Evolutionary conservation across 768 basidiomycete species (phyloP).

Genomic region (Atractiella rhizophila): DNA sequence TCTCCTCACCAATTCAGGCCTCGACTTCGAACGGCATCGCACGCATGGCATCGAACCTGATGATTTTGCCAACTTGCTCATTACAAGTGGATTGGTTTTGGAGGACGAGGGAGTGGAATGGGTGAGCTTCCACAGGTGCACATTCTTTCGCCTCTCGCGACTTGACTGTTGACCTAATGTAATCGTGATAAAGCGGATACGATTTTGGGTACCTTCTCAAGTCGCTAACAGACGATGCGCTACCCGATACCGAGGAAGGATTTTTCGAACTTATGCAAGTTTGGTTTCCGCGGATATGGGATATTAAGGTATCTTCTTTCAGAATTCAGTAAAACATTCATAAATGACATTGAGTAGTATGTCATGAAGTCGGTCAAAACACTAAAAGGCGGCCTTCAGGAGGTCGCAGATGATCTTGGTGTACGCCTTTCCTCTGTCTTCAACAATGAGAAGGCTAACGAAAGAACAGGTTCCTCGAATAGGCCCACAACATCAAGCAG

Average conservation of each 20-base stretch:
- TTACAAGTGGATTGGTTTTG: constrained; percentile 81
- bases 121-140: constrained; percentile 94
- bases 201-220: constrained; percentile 98
- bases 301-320: constrained; percentile 36
- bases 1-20: constrained; percentile 72
- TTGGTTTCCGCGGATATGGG: constrained; percentile 93
- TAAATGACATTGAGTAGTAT: constrained; percentile 28
- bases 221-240: constrained; percentile 46
- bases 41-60: constrained; percentile 76
- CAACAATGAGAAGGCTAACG: neutral
- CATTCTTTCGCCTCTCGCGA: neutral
- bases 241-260: constrained; percentile 64
- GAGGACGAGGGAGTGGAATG: constrained; percentile 69
- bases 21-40: constrained; percentile 82
- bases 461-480: constrained; percentile 48
- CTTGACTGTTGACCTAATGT: neutral
- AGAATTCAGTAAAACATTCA: no score
- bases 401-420: constrained; percentile 83
- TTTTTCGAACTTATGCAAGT: constrained; percentile 66
- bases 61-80: constrained; percentile 87
- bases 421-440: constrained; percentile 30
- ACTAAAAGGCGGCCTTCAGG: constrained; percentile 68
- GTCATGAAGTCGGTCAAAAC: constrained; percentile 68
- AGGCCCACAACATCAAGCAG: constrained; percentile 79
- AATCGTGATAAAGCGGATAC: constrained; percentile 47